phyloP scores from a whole-genome alignment of 129 eudicot genomes.

The Artemisia annua region DNA sequence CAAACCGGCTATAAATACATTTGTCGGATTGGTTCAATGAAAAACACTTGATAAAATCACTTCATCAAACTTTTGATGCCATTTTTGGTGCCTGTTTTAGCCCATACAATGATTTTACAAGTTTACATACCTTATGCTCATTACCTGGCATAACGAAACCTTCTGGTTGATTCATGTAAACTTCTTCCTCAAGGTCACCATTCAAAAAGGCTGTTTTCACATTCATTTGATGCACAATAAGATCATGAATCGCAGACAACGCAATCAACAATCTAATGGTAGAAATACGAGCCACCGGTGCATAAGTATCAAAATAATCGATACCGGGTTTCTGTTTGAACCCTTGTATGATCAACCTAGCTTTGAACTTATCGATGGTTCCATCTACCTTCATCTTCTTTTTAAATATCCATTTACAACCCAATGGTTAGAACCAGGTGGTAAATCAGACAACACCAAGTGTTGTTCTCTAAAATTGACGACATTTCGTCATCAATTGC shows the following conservation, averaged over 20 bases:
- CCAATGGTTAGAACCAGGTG: not conserved
- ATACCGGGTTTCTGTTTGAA: not conserved
- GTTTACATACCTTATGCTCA: not conserved
- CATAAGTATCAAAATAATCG: too few relatives aligned
- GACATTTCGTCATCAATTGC: constrained; percentile 4
- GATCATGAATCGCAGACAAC: not conserved
- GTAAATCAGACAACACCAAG: not conserved
- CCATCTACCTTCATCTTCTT: too few relatives aligned
- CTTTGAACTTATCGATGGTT: too few relatives aligned
- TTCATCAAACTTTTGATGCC: constrained; percentile 3
- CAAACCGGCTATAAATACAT: constrained; percentile 2
- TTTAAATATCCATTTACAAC: not conserved
- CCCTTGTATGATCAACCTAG: too few relatives aligned
- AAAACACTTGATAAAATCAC: not conserved
- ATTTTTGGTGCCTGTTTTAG: not conserved
- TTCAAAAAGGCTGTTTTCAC: not conserved
- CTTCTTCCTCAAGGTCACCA: not conserved
- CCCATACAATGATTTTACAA: not conserved
- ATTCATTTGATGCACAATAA: not conserved
- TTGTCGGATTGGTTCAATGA: not conserved
- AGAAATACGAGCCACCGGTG: too few relatives aligned
- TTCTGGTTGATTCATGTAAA: not conserved
- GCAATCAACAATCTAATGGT: too few relatives aligned
- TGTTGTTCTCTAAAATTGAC: constrained; percentile 2
- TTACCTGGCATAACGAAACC: not conserved